Evolutionary conservation across 257 asterid species (phyloP).

Genomic region (Ilex asprella): DNA sequence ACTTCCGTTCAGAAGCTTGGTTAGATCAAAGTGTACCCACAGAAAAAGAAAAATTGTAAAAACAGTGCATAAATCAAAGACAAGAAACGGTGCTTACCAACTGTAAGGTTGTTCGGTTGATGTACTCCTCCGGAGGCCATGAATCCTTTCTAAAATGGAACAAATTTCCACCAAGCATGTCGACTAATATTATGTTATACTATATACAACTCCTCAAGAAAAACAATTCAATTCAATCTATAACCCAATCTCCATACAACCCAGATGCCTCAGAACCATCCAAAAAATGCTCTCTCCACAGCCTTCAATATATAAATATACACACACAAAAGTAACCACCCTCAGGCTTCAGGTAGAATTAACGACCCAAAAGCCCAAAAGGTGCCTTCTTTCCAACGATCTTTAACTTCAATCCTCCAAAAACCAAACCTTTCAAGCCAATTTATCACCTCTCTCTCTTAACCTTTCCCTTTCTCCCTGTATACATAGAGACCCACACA

Average conservation of each 20-base stretch:
- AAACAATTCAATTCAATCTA: too few species aligned
- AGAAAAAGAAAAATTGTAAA: too few species aligned
- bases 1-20: too few species aligned
- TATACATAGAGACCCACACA: not conserved
- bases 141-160: slow-evolving; percentile 85
- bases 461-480: not conserved
- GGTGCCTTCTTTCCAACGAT: not conserved
- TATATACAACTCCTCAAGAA: not conserved
- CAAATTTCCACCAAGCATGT: slow-evolving; percentile 82
- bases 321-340: not conserved
- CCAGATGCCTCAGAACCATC: slow-evolving; percentile 17
- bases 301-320: not conserved
- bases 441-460: slow-evolving; percentile 2
- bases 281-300: not conserved
- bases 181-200: slow-evolving; percentile 15
- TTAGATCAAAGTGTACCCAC: too few species aligned
- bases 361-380: slow-evolving; percentile 16
- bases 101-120: slow-evolving; percentile 72
- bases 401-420: slow-evolving; percentile 27
- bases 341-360: slow-evolving; percentile 3
- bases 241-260: not conserved
- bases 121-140: slow-evolving; percentile 96
- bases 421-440: slow-evolving; percentile 36
- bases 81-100: slow-evolving; percentile 46
- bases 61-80: too few species aligned